phyloP scores from a whole-genome alignment of 768 basidiomycete species.

The Kwoniella heveanensis region DNA sequence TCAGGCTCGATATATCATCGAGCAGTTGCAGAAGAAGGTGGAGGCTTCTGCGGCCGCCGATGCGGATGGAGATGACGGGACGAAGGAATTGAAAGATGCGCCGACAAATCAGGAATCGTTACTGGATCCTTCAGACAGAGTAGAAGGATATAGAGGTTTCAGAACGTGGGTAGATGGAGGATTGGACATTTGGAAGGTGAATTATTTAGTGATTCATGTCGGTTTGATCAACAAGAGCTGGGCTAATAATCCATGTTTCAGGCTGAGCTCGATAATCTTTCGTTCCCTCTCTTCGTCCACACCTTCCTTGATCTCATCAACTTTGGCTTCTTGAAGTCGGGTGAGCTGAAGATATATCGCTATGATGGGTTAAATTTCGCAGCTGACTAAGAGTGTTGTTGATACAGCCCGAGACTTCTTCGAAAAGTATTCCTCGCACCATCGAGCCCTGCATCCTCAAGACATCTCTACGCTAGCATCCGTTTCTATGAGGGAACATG shows the following conservation, averaged over 20 bases:
- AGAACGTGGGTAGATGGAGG: constrained; percentile 56
- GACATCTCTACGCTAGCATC: constrained; percentile 78
- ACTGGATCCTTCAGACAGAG: constrained; percentile 53
- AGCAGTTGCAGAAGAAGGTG: constrained; percentile 44
- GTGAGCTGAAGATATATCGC: no score
- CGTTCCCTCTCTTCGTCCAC: constrained; percentile 95
- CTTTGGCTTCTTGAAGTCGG: constrained; percentile 84
- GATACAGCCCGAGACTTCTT: constrained; percentile 78
- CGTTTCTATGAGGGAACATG: constrained; percentile 77
- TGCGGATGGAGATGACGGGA: constrained; percentile 32
- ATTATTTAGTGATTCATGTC: constrained; percentile 6
- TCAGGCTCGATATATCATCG: constrained; percentile 54
- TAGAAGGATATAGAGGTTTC: constrained; percentile 52
- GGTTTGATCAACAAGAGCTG: no score
- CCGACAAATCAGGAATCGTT: constrained; percentile 34
- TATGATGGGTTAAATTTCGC: no score
- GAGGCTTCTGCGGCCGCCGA: constrained; percentile 31
- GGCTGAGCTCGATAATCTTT: constrained; percentile 89
- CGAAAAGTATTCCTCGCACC: constrained; percentile 67
- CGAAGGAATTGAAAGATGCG: constrained; percentile 24
- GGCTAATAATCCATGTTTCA: constrained; percentile 51
- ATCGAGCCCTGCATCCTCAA: constrained; percentile 67
- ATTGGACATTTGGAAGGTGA: constrained; percentile 56
- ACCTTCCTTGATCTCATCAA: constrained; percentile 94
- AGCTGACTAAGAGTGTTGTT: no score